Evolutionary conservation across 2,329 filamentous ascomycete species (phyloP).

Genomic region (Hypomyces perniciosus): DNA sequence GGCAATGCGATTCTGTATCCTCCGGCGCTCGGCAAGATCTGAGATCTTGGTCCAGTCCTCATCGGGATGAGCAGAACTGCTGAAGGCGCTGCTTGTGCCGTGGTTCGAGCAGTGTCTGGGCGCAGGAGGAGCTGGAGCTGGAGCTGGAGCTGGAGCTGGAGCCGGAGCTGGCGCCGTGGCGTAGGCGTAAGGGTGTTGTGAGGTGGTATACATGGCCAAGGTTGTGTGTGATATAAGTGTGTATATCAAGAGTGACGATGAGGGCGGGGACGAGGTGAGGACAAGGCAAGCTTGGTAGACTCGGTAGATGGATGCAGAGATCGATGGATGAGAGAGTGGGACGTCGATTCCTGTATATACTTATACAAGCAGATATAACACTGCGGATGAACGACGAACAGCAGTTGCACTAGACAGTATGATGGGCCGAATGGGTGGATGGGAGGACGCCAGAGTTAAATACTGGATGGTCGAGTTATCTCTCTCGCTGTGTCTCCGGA

Average conservation of each 20-base stretch:
- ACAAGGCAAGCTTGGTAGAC: neutral
- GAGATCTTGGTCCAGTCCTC: conserved; percentile 99
- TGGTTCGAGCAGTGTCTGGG: conserved; percentile 65
- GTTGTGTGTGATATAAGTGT: conserved; percentile 17
- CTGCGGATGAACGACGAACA: conserved; percentile 4
- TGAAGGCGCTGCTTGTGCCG: conserved; percentile 89
- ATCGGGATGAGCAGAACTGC: conserved; percentile 86
- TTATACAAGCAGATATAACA: neutral
- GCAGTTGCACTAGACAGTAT: conserved; percentile 9
- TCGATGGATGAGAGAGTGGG: conserved; percentile 1
- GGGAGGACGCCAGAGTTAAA: conserved; percentile 13
- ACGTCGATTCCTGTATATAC: conserved; percentile 5
- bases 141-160: conserved; percentile 5
- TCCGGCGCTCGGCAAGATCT: conserved; percentile 84
- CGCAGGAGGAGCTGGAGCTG: conserved; percentile 19
- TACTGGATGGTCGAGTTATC: conserved; percentile 12
- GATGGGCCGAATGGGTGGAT: conserved; percentile 5
- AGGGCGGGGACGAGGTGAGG: conserved; percentile 10
- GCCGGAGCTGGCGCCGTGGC: conserved; percentile 17
- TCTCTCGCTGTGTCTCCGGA: conserved; percentile 2
- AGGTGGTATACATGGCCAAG: conserved; percentile 31
- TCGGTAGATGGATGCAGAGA: no score
- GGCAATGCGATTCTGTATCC: conserved; percentile 96
- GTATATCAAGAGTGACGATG: conserved; percentile 7
- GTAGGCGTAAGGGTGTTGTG: conserved; percentile 30